These are phyloP conservation scores for Ilex asprella DNA, from an alignment of 257 asterid genomes.

Conservation along the genomic window DNA sequence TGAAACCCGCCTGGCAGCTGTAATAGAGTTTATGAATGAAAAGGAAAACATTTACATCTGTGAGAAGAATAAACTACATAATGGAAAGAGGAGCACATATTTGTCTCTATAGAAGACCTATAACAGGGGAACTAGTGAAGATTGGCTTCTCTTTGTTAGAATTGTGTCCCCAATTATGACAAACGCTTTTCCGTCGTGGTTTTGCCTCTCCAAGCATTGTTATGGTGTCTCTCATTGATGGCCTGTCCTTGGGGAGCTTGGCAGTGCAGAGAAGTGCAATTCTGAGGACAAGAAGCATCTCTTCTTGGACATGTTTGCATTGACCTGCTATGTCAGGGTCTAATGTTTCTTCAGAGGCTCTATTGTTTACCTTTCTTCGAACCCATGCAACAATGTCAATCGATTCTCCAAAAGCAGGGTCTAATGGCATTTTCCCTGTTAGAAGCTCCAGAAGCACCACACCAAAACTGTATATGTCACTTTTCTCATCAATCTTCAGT, in stretches of 20 bases:
- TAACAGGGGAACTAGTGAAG: conserved; percentile 76
- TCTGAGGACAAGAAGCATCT: conserved; percentile 68
- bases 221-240: conserved; percentile 70
- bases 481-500: conserved; percentile 75
- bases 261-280: conserved; percentile 79
- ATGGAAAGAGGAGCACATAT: too few species aligned
- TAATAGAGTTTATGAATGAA: too few species aligned
- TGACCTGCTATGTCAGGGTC: conserved; percentile 59
- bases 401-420: conserved; percentile 56
- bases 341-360: conserved; percentile 26
- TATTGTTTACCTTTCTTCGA: conserved; percentile 31
- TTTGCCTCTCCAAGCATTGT: conserved; percentile 85
- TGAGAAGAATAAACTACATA: too few species aligned
- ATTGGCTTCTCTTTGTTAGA: conserved; percentile 54
- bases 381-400: conserved; percentile 68
- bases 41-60: too few species aligned
- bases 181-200: conserved; percentile 73
- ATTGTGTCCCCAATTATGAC: conserved; percentile 55
- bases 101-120: conserved; percentile 47
- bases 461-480: conserved; percentile 75
- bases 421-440: conserved; percentile 59
- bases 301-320: conserved; percentile 66
- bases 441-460: conserved; percentile 76
- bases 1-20: too few species aligned
- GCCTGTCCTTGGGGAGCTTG: conserved; percentile 71